Base-by-base conservation (phyloP, 208 protist species). In the Leishmania tarentolae region DNA sequence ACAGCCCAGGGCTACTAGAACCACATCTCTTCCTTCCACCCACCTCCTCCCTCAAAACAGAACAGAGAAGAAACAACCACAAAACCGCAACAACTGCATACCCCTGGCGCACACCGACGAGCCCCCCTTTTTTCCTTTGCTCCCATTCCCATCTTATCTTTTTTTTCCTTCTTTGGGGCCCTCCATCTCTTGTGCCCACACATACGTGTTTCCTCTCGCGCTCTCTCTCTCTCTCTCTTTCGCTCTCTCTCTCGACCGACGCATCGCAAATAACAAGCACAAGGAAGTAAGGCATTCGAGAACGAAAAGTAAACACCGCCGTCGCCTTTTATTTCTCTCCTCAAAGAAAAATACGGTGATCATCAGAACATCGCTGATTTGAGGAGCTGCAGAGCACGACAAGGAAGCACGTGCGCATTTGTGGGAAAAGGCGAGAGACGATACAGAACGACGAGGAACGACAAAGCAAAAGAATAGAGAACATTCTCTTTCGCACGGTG, bases 1-100 rank as follows among this genome's bases (percentile, higher is more conserved):
- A 21, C 9, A 47, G 8, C 44, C 6, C 24, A 73, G 42, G 68
- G 40, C 37, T 76, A 46, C 71, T 76, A 50, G 75, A 73, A 52
- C 21, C 65, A 31, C 37, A 72, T 42, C 37, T 77, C 50, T 57
- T 31, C 66, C 57, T 73, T 56, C 44, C 72, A 71, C 37, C 31
- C 57, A 35, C 56, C 21, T 31, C 3, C 31, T 0, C 31, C 6
- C 61, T 35, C 31, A 7, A 68, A 68, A 42, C 3, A 68, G 0
- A 42, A 68, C 3, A 37, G 3, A 40, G 4, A 53, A 63, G 9
- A 31, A 63, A 63, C 57, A 13, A 63, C 28, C 7, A 61, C 24
- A 61, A n/a, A 17, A 24, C 65, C 44, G 11, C 21, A 31, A 46
- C 65, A 47, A 28, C 17, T 47, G 40, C 65, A 40, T 15, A 46